Conservation (phyloP, 305 asterid genomes). For the Petunia hybrid region DNA sequence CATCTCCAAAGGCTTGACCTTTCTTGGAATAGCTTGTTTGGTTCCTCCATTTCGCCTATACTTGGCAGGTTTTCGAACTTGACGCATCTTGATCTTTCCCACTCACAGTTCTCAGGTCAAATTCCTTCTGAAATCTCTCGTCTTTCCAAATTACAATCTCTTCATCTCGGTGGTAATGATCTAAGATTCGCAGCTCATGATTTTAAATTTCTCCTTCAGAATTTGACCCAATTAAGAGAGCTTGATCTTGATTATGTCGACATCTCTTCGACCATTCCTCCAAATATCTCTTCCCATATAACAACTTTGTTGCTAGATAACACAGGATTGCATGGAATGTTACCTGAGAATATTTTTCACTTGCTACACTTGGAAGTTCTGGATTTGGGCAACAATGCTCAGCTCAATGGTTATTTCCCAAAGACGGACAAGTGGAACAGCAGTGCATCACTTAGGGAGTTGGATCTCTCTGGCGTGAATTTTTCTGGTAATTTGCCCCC, state of each 20-base stretch:
- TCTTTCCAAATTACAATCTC: neutral
- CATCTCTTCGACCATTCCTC: no score
- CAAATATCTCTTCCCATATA: neutral
- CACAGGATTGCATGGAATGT: constrained; percentile 22
- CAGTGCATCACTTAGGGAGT: neutral
- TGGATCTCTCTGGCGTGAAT: neutral
- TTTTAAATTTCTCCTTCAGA: constrained; percentile 36
- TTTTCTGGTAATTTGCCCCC: constrained; percentile 34
- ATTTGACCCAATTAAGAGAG: neutral
- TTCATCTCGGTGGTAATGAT: constrained; percentile 7
- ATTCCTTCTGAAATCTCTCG: constrained; percentile 25
- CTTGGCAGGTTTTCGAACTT: constrained; percentile 16
- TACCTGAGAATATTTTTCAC: constrained; percentile 33
- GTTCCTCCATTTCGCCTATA: neutral
- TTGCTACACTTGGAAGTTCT: constrained; percentile 33
- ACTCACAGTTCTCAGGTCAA: neutral
- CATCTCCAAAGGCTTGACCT: constrained; percentile 26
- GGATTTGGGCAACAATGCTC: neutral
- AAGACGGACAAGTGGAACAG: constrained; percentile 16
- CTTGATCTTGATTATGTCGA: neutral
- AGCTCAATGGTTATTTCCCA: constrained; percentile 33
- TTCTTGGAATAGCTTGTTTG: neutral
- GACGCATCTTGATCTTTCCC: constrained; percentile 21
- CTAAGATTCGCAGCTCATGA: neutral
- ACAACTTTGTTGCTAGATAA: neutral